These are phyloP conservation scores for Cyberlindnera mrakii DNA, from an alignment of 805 yeast species.

Conservation along the genomic window DNA sequence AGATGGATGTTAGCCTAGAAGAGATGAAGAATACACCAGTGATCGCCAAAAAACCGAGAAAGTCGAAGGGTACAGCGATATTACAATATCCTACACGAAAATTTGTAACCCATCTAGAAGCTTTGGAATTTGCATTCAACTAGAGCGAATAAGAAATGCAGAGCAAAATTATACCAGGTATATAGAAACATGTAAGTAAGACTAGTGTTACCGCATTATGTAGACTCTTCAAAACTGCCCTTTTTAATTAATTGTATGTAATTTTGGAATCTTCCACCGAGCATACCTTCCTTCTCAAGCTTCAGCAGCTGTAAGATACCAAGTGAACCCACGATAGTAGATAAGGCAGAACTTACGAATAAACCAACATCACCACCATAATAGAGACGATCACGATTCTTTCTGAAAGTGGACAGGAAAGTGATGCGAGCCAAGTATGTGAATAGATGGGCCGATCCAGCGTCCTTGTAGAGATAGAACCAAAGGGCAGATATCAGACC, in stretches of 20 bases:
- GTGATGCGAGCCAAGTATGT: conserved; percentile 8
- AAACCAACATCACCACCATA: neutral
- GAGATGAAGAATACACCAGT: neutral
- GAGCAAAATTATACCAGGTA: no score
- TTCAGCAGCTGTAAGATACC: conserved; percentile 3
- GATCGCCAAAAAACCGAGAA: no score
- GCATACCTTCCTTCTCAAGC: conserved; percentile 2
- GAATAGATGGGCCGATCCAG: conserved; percentile 1
- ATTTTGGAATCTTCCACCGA: conserved; percentile 4
- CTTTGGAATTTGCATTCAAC: no score
- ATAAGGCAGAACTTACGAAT: neutral
- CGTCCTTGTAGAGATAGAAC: conserved; percentile 7
- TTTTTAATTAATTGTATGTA: conserved; percentile 3
- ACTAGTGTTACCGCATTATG: no score
- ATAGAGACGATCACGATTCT: conserved; percentile 4
- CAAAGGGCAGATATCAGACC: conserved; percentile 14
- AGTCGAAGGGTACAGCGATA: no score
- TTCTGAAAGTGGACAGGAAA: conserved; percentile 5
- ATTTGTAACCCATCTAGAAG: no score
- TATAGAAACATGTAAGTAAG: no score
- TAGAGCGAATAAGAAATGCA: no score
- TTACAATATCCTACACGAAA: no score
- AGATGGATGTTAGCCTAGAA: neutral
- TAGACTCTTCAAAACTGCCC: conserved; percentile 3
- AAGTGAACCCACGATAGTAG: conserved; percentile 5